A percentile compares a stretch with the other conserved stretches of the same genome.
phyloP scores from a whole-genome alignment of 495 filamentous ascomycete genomes.

The Endocarpon pusillum region DNA sequence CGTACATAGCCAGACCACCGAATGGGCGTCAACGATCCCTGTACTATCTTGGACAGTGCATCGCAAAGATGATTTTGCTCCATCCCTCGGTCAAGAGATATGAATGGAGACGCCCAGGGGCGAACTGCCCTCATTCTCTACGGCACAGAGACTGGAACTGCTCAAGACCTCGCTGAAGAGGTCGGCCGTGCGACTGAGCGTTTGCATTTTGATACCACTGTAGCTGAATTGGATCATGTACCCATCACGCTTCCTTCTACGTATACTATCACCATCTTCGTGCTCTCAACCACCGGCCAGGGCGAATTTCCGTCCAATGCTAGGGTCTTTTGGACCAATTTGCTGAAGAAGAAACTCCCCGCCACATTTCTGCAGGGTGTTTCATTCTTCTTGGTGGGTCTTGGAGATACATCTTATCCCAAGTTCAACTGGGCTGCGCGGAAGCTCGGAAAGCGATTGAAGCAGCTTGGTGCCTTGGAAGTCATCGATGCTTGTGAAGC shows the following conservation, averaged over 20 bases:
- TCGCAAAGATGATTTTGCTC: slow-evolving; percentile 1
- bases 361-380: slow-evolving; percentile 47
- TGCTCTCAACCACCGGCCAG: slow-evolving; percentile 84
- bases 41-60: not conserved
- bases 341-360: slow-evolving; percentile 62
- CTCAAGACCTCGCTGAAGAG: slow-evolving; percentile 66
- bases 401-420: slow-evolving; percentile 87
- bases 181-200: slow-evolving; percentile 54
- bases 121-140: slow-evolving; percentile 70
- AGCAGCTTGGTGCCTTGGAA: slow-evolving; percentile 71
- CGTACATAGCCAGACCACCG: not conserved
- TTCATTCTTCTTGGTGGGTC: slow-evolving; percentile 68
- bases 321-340: slow-evolving; percentile 63
- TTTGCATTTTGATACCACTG: slow-evolving; percentile 55
- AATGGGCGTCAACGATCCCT: slow-evolving; percentile 1
- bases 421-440: slow-evolving; percentile 91
- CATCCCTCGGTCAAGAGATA: not conserved
- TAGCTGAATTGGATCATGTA: slow-evolving; percentile 59
- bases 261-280: slow-evolving; percentile 53
- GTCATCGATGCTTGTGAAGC: slow-evolving; percentile 65
- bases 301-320: slow-evolving; percentile 79
- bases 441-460: slow-evolving; percentile 70
- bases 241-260: slow-evolving; percentile 33
- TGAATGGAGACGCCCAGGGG: too few relatives aligned
- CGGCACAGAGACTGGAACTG: slow-evolving; percentile 56